A percentile compares a stretch with the other conserved stretches of the same genome.
phyloP scores from a whole-genome alignment of 2,329 filamentous ascomycete species.

The Fonsecaea erecta region DNA sequence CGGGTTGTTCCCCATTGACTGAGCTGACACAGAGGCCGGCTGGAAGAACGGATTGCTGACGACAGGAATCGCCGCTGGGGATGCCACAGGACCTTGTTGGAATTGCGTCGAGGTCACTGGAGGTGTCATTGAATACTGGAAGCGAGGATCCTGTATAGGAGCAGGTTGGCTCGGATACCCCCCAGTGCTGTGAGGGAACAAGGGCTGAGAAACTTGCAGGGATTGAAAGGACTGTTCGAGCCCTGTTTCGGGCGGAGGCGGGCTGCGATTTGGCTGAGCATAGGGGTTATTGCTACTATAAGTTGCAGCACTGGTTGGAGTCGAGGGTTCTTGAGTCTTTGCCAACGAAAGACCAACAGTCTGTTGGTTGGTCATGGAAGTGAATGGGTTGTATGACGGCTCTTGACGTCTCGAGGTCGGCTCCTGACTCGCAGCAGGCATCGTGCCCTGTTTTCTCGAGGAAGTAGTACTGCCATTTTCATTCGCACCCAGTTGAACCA shows the following conservation, averaged over 20 bases:
- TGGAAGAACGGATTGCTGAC: conserved; percentile 53
- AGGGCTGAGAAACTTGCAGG: conserved; percentile 70
- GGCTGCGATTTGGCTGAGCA: conserved; percentile 42
- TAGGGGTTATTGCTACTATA: conserved; percentile 40
- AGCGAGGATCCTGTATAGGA: conserved; percentile 45
- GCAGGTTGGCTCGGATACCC: conserved; percentile 56
- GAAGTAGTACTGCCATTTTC: conserved; percentile 12
- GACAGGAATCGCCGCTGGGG: conserved; percentile 31
- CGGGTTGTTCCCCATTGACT: conserved; percentile 37
- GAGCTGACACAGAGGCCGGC: conserved; percentile 32
- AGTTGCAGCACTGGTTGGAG: conserved; percentile 11
- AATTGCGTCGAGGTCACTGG: conserved; percentile 39
- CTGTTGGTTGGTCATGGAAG: conserved; percentile 23
- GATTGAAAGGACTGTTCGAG: conserved; percentile 75
- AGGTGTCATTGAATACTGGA: conserved; percentile 52
- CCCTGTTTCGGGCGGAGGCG: conserved; percentile 45
- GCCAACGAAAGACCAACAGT: conserved; percentile 38
- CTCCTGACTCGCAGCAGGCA: background rate
- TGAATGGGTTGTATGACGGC: conserved; percentile 32
- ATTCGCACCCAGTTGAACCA: conserved; percentile 79
- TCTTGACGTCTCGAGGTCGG: conserved; percentile 22
- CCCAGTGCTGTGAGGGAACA: conserved; percentile 78
- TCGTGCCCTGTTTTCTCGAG: conserved; percentile 5
- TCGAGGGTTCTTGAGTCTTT: conserved; percentile 29
- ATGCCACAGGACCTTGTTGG: conserved; percentile 41